Conservation (phyloP, 2,329 filamentous ascomycete genomes). For the Orbilia javanica region DNA sequence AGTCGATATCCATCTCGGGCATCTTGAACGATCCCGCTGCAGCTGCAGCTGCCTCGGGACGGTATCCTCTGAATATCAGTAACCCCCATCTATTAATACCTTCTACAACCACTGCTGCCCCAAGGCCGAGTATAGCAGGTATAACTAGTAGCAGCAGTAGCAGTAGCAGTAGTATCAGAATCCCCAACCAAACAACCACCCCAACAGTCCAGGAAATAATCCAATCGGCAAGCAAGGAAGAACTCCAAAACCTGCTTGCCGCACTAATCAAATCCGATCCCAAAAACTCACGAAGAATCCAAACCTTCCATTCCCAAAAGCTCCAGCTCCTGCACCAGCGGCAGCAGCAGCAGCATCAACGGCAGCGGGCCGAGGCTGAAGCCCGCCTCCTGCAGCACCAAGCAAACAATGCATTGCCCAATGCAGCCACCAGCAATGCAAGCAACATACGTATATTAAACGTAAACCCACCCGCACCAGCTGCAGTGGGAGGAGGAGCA, state of each 20-base stretch:
- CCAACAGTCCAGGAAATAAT: slow-evolving; percentile 5
- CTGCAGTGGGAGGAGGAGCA: too few relatives aligned
- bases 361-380: slow-evolving; percentile 3
- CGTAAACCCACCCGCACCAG: too few relatives aligned
- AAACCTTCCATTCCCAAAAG: not conserved
- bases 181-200: not conserved
- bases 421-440: too few relatives aligned
- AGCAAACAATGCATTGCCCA: not conserved
- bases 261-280: slow-evolving; percentile 1
- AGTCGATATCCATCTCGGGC: not conserved
- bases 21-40: too few relatives aligned
- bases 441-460: too few relatives aligned
- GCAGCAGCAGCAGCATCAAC: not conserved
- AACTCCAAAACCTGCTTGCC: slow-evolving; percentile 3
- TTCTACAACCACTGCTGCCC: not conserved
- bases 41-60: too few relatives aligned
- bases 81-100: too few relatives aligned
- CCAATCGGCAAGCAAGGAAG: not conserved
- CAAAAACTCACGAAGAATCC: not conserved
- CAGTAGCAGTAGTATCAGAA: too few relatives aligned
- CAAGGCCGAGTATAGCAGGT: too few relatives aligned
- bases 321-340: not conserved
- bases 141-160: too few relatives aligned
- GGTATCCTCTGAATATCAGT: too few relatives aligned
- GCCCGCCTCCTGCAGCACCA: not conserved